Evolutionary conservation across 345 rosid species (phyloP).

Genomic region (Salix arbutifolia): DNA sequence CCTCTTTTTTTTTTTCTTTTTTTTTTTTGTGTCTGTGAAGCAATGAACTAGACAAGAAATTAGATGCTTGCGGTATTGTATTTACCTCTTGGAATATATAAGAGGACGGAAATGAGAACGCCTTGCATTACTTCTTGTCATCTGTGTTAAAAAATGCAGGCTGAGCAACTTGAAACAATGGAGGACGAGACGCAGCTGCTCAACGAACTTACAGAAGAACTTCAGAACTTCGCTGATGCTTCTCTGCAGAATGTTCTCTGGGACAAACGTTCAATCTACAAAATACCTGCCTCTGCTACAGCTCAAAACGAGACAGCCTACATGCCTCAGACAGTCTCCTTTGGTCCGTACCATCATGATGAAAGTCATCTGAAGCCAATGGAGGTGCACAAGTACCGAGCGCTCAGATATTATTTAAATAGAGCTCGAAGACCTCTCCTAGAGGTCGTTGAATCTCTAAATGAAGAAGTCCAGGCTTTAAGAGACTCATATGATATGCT

Average conservation of each 20-base stretch:
- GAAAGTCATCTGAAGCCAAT: slow-evolving; percentile 29
- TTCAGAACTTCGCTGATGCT: slow-evolving; percentile 7
- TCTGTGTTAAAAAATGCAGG: not conserved
- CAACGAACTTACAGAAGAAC: not conserved
- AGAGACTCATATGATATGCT: slow-evolving; percentile 31
- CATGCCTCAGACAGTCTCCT: slow-evolving; percentile 39
- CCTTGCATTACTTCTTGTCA: not conserved
- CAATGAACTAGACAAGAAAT: not conserved
- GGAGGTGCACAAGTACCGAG: slow-evolving; percentile 44
- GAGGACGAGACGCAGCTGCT: slow-evolving; percentile 13
- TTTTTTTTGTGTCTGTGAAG: not conserved
- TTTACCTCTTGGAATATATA: not conserved
- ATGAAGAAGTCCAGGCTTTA: slow-evolving; percentile 14
- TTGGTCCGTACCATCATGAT: slow-evolving; percentile 43
- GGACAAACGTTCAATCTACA: slow-evolving; percentile 40
- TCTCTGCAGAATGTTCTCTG: slow-evolving; percentile 15
- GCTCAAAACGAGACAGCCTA: slow-evolving; percentile 35
- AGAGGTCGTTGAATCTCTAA: slow-evolving; percentile 16
- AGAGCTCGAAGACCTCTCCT: slow-evolving; percentile 17
- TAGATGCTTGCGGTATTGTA: not conserved
- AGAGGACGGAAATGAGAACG: not conserved
- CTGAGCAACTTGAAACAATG: not conserved
- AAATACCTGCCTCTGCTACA: slow-evolving; percentile 27
- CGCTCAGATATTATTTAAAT: slow-evolving; percentile 31
- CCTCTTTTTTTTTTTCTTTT: too few relatives aligned